These are phyloP conservation scores for Globisporangium nunn DNA, from an alignment of 352 stramenopile species.

Conservation along the genomic window DNA sequence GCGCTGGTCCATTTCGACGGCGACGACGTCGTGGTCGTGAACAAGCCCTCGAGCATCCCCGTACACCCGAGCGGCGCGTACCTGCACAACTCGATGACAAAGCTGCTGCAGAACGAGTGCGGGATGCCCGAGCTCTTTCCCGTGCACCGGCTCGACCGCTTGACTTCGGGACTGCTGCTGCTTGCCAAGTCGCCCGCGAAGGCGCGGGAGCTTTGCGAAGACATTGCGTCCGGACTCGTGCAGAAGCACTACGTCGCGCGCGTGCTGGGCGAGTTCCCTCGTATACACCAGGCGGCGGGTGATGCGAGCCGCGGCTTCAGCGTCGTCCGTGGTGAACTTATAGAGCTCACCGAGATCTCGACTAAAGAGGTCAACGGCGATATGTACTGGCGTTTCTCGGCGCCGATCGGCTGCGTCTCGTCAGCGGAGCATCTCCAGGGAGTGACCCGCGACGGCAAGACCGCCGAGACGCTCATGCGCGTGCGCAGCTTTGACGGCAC, in stretches of 20 bases:
- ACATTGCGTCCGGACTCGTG: constrained; percentile 29
- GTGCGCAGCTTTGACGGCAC: constrained; percentile 12
- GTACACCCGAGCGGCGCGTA: constrained; percentile 90
- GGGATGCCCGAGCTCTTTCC: constrained; percentile 42
- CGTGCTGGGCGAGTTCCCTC: constrained; percentile 36
- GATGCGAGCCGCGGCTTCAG: background rate
- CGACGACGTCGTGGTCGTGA: constrained; percentile 47
- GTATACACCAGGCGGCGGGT: background rate
- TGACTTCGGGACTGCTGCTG: constrained; percentile 82
- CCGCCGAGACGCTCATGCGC: constrained; percentile 31
- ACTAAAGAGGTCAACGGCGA: constrained; percentile 2
- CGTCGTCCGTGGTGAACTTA: background rate
- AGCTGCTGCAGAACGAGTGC: constrained; percentile 30
- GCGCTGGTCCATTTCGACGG: constrained; percentile 40
- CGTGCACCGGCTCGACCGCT: constrained; percentile 91
- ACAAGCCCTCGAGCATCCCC: constrained; percentile 86
- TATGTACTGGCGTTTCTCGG: constrained; percentile 30
- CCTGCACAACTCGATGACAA: constrained; percentile 85
- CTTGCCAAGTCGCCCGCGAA: constrained; percentile 40
- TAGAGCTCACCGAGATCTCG: constrained; percentile 1
- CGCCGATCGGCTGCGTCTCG: constrained; percentile 26
- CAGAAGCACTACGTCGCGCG: constrained; percentile 52
- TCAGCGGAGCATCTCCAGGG: constrained; percentile 15
- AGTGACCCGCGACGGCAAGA: constrained; percentile 18
- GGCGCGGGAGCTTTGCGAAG: constrained; percentile 30